A percentile compares a stretch with the other conserved stretches of the same genome.
phyloP scores from a whole-genome alignment of 129 eudicot species.

The Centella asiatica region DNA sequence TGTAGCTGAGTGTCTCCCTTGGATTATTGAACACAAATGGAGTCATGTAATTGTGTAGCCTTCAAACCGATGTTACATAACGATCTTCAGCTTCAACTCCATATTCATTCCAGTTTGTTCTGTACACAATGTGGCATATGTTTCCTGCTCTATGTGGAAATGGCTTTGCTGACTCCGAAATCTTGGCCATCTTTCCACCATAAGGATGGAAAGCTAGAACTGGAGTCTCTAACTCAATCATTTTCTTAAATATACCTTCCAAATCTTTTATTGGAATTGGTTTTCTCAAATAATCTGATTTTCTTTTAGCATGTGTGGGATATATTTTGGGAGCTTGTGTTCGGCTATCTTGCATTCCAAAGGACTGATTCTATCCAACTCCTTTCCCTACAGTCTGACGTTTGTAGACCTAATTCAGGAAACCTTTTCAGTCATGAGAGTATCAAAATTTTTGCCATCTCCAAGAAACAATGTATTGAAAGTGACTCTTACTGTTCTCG shows the following conservation, averaged over 20 bases:
- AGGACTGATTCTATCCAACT: conserved; percentile 31
- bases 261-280: conserved; percentile 27
- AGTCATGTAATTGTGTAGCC: conserved; percentile 24
- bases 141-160: conserved; percentile 35
- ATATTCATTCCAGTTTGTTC: conserved; percentile 14
- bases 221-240: conserved; percentile 18
- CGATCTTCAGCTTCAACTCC: conserved; percentile 12
- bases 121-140: conserved; percentile 25
- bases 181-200: conserved; percentile 35
- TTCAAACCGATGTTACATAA: conserved; percentile 18
- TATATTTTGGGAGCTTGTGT: conserved; percentile 15
- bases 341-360: conserved; percentile 27
- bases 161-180: conserved; percentile 27
- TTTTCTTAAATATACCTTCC: conserved; percentile 24
- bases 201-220: conserved; percentile 30
- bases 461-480: conserved; percentile 34
- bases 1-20: conserved; percentile 33
- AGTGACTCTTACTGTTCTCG: conserved; percentile 1
- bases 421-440: conserved; percentile 16
- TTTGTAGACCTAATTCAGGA: conserved; percentile 25
- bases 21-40: conserved; percentile 26
- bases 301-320: conserved; percentile 24
- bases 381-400: conserved; percentile 27
- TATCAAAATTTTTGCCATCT: conserved; percentile 9
- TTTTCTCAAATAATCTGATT: conserved; percentile 28